Conservation (phyloP, 2,329 filamentous ascomycete genomes). For the Epichloe hybrida region DNA sequence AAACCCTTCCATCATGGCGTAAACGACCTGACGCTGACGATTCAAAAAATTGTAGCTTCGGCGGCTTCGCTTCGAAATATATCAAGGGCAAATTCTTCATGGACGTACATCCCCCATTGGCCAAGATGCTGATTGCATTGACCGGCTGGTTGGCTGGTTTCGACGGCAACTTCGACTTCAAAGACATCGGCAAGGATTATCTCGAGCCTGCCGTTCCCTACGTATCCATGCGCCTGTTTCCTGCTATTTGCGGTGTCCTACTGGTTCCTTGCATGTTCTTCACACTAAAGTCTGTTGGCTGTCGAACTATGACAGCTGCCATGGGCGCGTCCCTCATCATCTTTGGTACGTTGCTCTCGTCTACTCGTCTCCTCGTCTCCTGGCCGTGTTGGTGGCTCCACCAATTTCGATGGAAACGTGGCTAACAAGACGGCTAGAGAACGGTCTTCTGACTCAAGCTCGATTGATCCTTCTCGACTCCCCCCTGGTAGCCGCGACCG, state of each 20-base stretch:
- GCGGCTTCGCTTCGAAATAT: conserved; percentile 95
- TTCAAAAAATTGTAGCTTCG: conserved; percentile 57
- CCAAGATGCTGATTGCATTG: conserved; percentile 91
- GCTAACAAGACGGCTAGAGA: conserved; percentile 48
- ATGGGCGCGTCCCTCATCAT: conserved; percentile 79
- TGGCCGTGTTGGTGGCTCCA: not conserved
- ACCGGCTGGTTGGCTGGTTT: conserved; percentile 93
- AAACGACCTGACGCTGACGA: not conserved
- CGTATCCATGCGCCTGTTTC: conserved; percentile 91
- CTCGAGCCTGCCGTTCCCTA: conserved; percentile 89
- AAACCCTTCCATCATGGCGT: not conserved
- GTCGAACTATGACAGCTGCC: conserved; percentile 70
- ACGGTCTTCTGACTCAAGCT: conserved; percentile 87
- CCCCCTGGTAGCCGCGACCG: conserved; percentile 78
- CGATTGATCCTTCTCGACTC: conserved; percentile 93
- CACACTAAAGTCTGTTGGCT: conserved; percentile 81
- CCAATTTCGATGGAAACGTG: not conserved
- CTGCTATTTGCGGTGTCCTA: conserved; percentile 76
- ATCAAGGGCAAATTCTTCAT: conserved; percentile 99
- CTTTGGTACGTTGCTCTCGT: conserved; percentile 54
- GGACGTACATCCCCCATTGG: conserved; percentile 99
- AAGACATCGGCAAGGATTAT: conserved; percentile 99
- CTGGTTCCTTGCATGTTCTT: conserved; percentile 89
- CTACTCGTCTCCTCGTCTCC: not conserved
- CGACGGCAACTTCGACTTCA: conserved; percentile 93